These are phyloP conservation scores for Psidium friedrichsthalianum DNA, from an alignment of 345 rosid species.

Conservation along the genomic window DNA sequence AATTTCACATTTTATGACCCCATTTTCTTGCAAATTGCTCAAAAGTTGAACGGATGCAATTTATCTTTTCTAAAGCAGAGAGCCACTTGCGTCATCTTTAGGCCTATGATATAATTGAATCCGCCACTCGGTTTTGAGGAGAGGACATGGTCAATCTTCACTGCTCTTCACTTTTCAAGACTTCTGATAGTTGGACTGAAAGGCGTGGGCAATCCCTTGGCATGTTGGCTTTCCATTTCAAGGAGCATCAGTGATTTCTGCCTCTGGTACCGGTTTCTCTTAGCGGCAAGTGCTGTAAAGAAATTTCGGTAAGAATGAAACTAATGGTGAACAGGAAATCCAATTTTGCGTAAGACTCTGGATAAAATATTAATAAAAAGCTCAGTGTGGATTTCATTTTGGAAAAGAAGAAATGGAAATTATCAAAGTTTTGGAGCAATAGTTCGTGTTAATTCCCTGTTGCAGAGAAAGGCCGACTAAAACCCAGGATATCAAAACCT, in stretches of 20 bases:
- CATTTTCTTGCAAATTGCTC: not conserved
- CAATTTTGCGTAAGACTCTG: not conserved
- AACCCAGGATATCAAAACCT: not conserved
- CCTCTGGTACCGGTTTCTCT: conserved; percentile 37
- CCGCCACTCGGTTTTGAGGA: not conserved
- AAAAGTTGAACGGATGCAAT: not conserved
- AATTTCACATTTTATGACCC: not conserved
- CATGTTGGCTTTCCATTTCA: conserved; percentile 40
- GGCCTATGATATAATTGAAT: not conserved
- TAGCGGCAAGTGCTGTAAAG: conserved; percentile 28
- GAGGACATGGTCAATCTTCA: not conserved
- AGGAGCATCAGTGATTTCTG: conserved; percentile 39
- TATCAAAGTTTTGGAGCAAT: not conserved
- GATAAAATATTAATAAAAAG: not conserved
- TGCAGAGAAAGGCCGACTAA: not conserved
- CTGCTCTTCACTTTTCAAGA: not conserved
- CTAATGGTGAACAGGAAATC: not conserved
- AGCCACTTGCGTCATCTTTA: not conserved
- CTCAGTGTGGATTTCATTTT: not conserved
- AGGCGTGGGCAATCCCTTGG: conserved; percentile 26
- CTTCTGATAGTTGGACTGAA: conserved; percentile 3
- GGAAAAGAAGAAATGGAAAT: not conserved
- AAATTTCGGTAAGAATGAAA: not conserved
- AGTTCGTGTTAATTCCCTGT: not conserved
- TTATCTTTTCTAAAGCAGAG: not conserved